Base-by-base conservation (phyloP, 78 protist species). In the Speleostelium caveatum region DNA sequence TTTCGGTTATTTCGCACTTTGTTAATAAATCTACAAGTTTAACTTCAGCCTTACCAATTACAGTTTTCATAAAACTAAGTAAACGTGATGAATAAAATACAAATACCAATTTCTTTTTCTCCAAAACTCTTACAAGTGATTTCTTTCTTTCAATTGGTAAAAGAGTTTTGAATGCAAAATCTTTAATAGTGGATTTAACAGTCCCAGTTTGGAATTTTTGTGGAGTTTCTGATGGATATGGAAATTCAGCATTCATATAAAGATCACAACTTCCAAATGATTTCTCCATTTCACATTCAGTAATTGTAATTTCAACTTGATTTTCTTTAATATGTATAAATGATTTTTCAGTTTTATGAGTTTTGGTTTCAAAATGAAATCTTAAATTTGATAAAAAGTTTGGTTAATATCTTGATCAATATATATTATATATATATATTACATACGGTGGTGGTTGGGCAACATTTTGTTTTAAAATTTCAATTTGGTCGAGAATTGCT, bases 171-270 rank as follows among this genome's bases (percentile, higher is more conserved):
- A 36, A 67, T 1, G 55, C 28, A 30, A 51, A 83, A 10, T 28
- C 19, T 22, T 28, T 3, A 6, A 33, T 33, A 0, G 69, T 14
- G 10, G 56, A 32, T 10, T 69, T 39, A 1, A 60, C 26, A n/a
- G 65, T 14, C 3, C 36, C 39, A 12, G 79, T 69, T 38, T 42
- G 74, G 41, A 69, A 59, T 58, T 69, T 83, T 6, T 35, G 42
- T 1, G 79, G 72, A 30, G 53, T 33, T 21, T 83, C 91, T 28
- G 89, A 80, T 8, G 91, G 91, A 60, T 83, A 83, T 36, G 91
- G 79, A 22, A 69, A 33, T 10, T 83, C 91, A n/a, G 39, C 59
- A 2, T 24, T n/a, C 14, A 69, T 69, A 12, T 62, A 68, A 16
- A 32, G 24, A 22, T 71, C 79, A 4, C 39, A 5, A 3, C 22